Conservation (phyloP, 768 basidiomycete species). For the Russula virescens region DNA sequence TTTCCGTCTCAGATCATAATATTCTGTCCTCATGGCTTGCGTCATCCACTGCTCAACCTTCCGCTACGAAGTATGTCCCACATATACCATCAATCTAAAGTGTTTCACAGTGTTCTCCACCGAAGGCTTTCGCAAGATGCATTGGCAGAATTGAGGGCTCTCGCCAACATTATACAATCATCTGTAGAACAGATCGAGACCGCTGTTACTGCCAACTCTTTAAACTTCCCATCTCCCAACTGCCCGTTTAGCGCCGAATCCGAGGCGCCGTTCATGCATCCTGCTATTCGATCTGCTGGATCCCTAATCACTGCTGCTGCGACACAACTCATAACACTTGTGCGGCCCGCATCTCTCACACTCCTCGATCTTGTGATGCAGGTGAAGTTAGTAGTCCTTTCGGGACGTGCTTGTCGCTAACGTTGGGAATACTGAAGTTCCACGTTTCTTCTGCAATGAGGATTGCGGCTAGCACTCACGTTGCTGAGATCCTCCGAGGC, state of each 20-base stretch:
- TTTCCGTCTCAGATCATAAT: too few relatives aligned
- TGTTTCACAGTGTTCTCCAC: too few relatives aligned
- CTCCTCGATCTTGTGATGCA: constrained; percentile 1
- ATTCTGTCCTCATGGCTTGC: too few relatives aligned
- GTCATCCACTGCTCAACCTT: too few relatives aligned
- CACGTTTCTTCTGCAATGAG: too few relatives aligned
- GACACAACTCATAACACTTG: constrained; percentile 4
- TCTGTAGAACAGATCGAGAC: constrained; percentile 8
- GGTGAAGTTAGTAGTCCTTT: background rate
- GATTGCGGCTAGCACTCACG: too few relatives aligned
- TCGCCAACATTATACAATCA: constrained; percentile 3
- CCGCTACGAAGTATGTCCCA: too few relatives aligned
- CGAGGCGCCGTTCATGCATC: constrained; percentile 5
- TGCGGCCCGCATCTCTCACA: constrained; percentile 2
- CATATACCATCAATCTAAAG: background rate
- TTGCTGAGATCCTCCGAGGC: too few relatives aligned
- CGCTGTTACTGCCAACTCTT: background rate
- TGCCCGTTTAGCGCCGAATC: background rate
- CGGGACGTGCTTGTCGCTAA: too few relatives aligned
- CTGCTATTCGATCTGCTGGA: constrained; percentile 1
- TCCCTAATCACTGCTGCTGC: constrained; percentile 11
- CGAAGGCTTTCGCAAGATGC: too few relatives aligned
- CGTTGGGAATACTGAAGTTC: too few relatives aligned
- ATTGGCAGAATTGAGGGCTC: too few relatives aligned
- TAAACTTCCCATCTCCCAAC: background rate